Conservation (phyloP, 2,329 filamentous ascomycete species). For the Verticillium klebahnii region DNA sequence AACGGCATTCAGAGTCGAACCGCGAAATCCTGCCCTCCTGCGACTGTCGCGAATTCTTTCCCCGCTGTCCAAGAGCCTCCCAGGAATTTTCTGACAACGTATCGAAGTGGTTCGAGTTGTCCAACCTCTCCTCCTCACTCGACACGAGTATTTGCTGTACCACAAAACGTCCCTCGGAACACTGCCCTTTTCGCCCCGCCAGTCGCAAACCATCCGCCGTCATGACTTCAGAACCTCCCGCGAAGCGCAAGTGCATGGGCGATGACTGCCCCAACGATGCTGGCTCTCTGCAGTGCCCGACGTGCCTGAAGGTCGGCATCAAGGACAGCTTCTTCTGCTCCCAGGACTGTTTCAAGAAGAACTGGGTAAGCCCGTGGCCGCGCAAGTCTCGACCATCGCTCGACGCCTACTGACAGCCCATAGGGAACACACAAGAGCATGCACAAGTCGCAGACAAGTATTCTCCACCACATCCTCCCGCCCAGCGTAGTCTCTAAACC, state of each 20-base stretch:
- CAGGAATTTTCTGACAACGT: not conserved
- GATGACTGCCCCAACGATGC: conserved; percentile 84
- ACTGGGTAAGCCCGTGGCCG: conserved; percentile 71
- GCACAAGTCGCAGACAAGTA: conserved; percentile 76
- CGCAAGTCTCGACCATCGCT: conserved; percentile 5
- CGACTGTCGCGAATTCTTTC: conserved; percentile 1
- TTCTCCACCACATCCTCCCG: conserved; percentile 68
- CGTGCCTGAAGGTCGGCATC: conserved; percentile 82
- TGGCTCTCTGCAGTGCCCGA: conserved; percentile 85
- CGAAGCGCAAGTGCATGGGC: conserved; percentile 71
- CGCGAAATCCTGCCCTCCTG: conserved; percentile 1
- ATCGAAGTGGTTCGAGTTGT: not conserved
- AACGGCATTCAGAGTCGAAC: not conserved
- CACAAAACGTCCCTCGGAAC: not conserved
- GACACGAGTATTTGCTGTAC: not conserved
- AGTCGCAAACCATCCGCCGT: conserved; percentile 13
- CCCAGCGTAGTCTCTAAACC: conserved; percentile 86
- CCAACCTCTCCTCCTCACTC: not conserved
- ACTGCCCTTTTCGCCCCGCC: not conserved
- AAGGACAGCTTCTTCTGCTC: conserved; percentile 95
- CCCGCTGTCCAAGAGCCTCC: not conserved
- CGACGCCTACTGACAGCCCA: conserved; percentile 9
- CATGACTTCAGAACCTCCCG: conserved; percentile 45
- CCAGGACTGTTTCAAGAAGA: conserved; percentile 98
- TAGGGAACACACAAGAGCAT: conserved; percentile 77